Conservation (phyloP, 352 stramenopile genomes). For the Globisporangium iwayamae region DNA sequence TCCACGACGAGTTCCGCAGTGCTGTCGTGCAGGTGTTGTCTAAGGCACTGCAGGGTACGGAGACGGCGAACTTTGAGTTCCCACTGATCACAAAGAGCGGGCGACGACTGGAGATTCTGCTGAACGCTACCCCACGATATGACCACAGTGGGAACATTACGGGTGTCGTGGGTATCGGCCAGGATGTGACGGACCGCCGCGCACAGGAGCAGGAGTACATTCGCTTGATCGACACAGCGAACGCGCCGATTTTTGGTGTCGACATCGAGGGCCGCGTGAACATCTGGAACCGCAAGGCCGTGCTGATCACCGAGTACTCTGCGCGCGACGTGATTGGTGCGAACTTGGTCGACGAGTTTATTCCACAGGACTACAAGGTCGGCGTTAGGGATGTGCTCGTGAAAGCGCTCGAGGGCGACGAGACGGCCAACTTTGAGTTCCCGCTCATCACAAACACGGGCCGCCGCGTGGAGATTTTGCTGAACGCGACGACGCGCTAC, state of each 20-base stretch:
- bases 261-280: conserved; percentile 81
- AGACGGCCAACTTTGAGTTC: conserved; percentile 86
- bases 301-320: conserved; percentile 88
- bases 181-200: conserved; percentile 79
- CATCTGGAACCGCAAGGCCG: conserved; percentile 91
- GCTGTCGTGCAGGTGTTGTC: conserved; percentile 64
- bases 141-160: conserved; percentile 70
- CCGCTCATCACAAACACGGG: conserved; percentile 82
- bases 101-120: conserved; percentile 65
- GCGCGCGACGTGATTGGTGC: conserved; percentile 85
- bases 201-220: conserved; percentile 87
- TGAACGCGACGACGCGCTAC: conserved; percentile 81
- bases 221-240: conserved; percentile 87
- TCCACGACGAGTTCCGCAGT: conserved; percentile 56
- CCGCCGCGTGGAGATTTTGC: conserved; percentile 70
- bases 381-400: conserved; percentile 60
- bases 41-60: conserved; percentile 56
- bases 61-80: conserved; percentile 86
- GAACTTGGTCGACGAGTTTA: conserved; percentile 89
- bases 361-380: conserved; percentile 65
- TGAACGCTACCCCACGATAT: conserved; percentile 77
- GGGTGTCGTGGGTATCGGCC: conserved; percentile 73
- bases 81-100: conserved; percentile 72
- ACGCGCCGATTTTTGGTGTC: conserved; percentile 89
- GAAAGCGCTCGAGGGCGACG: conserved; percentile 55